Percentiles rank a stretch among this genome's conserved stretches.
phyloP scores from a whole-genome alignment of 2,329 filamentous ascomycete species.

The Colletotrichum ledebouriae region DNA sequence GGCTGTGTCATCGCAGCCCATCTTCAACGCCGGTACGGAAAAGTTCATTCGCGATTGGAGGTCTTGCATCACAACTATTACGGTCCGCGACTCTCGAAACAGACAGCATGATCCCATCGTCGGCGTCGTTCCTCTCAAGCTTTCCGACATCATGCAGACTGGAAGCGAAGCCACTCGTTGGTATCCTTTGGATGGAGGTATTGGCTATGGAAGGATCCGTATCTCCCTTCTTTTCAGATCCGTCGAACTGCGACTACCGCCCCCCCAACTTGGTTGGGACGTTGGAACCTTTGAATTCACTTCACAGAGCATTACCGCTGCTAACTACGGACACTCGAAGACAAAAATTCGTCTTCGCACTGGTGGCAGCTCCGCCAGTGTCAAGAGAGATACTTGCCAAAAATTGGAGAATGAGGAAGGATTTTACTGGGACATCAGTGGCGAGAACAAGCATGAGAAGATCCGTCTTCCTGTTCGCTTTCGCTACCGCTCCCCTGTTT shows the following conservation, averaged over 20 bases:
- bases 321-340: constrained; percentile 74
- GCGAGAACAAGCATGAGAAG: constrained; percentile 54
- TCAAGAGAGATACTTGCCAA: constrained; percentile 74
- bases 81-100: constrained; percentile 89
- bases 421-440: constrained; percentile 64
- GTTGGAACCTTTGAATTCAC: constrained; percentile 94
- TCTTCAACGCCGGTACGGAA: constrained; percentile 97
- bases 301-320: constrained; percentile 76
- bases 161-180: constrained; percentile 89
- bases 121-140: constrained; percentile 88
- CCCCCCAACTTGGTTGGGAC: constrained; percentile 90
- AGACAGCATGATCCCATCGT: constrained; percentile 95
- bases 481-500: constrained; percentile 89
- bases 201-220: constrained; percentile 90
- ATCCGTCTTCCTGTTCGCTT: constrained; percentile 88
- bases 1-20: constrained; percentile 92
- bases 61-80: constrained; percentile 86
- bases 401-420: constrained; percentile 69
- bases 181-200: constrained; percentile 96
- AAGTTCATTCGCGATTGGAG: constrained; percentile 95
- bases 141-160: constrained; percentile 89
- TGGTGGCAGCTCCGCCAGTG: constrained; percentile 82
- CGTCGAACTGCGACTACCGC: constrained; percentile 87
- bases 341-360: constrained; percentile 85
- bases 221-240: constrained; percentile 92